Evolutionary conservation across 1,284 basidiomycete genomes (phyloP).

Genomic region (Ganoderma resinaceum): DNA sequence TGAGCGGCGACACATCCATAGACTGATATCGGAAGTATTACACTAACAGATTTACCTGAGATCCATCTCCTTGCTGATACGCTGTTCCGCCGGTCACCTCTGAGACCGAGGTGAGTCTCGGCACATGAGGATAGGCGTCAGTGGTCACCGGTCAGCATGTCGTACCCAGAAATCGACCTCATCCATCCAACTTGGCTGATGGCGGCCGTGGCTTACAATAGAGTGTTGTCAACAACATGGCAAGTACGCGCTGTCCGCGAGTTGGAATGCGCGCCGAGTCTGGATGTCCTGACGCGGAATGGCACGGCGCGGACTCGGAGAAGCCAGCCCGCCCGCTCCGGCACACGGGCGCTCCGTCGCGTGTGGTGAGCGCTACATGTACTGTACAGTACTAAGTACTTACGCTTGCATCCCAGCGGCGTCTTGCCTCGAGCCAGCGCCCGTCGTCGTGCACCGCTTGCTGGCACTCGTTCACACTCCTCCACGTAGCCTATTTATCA

Average conservation of each 20-base stretch:
- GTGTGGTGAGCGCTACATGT: neutral
- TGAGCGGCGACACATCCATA: slow-evolving; percentile 4
- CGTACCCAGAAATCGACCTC: neutral
- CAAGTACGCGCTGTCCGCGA: neutral
- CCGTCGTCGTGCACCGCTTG: slow-evolving; percentile 1
- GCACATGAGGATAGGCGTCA: neutral
- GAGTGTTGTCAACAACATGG: neutral
- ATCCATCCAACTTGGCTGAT: neutral
- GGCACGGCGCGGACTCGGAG: neutral
- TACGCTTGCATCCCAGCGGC: neutral
- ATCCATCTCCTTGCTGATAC: slow-evolving; percentile 22
- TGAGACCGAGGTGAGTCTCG: slow-evolving; percentile 8
- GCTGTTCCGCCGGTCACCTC: slow-evolving; percentile 23
- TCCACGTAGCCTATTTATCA: slow-evolving; percentile 16
- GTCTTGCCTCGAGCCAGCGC: neutral
- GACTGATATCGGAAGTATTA: slow-evolving; percentile 31
- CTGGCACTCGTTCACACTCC: neutral
- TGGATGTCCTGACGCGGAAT: neutral
- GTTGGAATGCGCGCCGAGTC: neutral
- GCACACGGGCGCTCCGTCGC: slow-evolving; percentile 1
- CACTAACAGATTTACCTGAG: slow-evolving; percentile 15
- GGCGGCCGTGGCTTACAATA: neutral
- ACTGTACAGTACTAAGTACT: too few species aligned
- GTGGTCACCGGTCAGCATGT: neutral
- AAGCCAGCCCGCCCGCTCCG: neutral